Base-by-base conservation (phyloP, 1,139 yeast species). In the Citeromyces siamensis region DNA sequence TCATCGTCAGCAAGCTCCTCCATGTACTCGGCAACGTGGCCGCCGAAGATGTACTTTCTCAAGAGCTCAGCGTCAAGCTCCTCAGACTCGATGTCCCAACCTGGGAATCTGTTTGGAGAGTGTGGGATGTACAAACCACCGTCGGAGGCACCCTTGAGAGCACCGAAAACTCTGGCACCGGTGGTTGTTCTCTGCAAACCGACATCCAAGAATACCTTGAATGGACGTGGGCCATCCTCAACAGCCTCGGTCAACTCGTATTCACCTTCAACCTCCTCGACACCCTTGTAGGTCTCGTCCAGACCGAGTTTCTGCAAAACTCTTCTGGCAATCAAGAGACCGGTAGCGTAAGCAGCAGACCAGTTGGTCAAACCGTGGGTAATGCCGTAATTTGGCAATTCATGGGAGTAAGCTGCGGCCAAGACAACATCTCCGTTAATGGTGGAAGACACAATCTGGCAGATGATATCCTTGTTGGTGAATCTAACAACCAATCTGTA, bases 161-260 rank as follows among this genome's bases (percentile, higher is more conserved):
- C 96, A 83, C 97, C 99, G 60, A 90, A 90, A 66, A 90, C 77
- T 72, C 95, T 85, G 64, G 97, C 96, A 85, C 99, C 99, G 60
- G 97, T 88, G 73, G 99, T 90, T 72, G 99, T 86, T 81, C 99
- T 90, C 72, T 88, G 94, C 68, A 93, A 77, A 85, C 99, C 99
- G 62, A 90, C 88, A 66, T 90, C 99, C 64, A 90, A 80, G 85
- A 78, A 88, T 56, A 88, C 97, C 82, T 90, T 90, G 95, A 90
- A 93, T 64, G 99, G 99, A 71, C 98, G 84, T 73, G 98, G 98
- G 55, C 78, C 96, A 53, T 86, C 98, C 75, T 93, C 98, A 55
- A 86, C 96, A 53, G 97, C 97, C 78, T 90, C 95, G 59, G 96
- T 86, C 63, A 90, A 78, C 66, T 83, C 82, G 74, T 71, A 88